These are phyloP conservation scores for Xylariaceae sp. DNA, from an alignment of 2,329 filamentous ascomycete genomes.

Conservation along the genomic window DNA sequence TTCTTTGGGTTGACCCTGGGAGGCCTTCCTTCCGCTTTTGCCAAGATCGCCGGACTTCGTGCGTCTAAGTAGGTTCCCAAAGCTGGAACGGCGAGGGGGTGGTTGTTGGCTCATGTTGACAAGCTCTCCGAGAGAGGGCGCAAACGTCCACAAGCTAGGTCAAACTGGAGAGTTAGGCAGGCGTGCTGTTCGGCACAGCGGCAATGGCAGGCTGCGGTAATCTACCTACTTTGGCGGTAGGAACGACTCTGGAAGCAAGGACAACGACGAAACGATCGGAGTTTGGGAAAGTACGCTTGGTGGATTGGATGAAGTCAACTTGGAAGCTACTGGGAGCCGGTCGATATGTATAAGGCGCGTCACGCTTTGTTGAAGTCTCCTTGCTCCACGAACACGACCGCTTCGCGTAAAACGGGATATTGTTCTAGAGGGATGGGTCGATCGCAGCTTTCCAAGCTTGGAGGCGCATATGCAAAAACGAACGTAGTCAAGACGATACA, in stretches of 20 bases:
- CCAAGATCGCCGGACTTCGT: slow-evolving; percentile 54
- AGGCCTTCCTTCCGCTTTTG: slow-evolving; percentile 50
- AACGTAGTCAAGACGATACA: not conserved
- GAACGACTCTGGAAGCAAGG: slow-evolving; percentile 15
- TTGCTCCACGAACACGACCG: not conserved
- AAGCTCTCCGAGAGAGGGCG: slow-evolving; percentile 19
- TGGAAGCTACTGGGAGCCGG: slow-evolving; percentile 4
- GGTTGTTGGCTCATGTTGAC: slow-evolving; percentile 33
- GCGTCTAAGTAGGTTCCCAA: slow-evolving; percentile 53
- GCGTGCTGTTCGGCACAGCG: slow-evolving; percentile 10
- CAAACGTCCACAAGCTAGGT: slow-evolving; percentile 6
- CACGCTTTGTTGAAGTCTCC: slow-evolving; percentile 2
- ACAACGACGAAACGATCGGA: slow-evolving; percentile 6
- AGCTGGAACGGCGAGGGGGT: slow-evolving; percentile 44
- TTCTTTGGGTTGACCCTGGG: slow-evolving; percentile 51
- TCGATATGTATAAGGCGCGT: slow-evolving; percentile 1
- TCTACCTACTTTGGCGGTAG: slow-evolving; percentile 8
- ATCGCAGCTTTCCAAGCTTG: not conserved
- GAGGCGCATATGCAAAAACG: not conserved
- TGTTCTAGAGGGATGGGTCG: not conserved
- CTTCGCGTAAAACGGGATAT: not conserved
- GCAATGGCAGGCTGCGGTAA: slow-evolving; percentile 8
- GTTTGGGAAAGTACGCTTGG: slow-evolving; percentile 11
- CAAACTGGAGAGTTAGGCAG: slow-evolving; percentile 11
- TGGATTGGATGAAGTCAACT: slow-evolving; percentile 1